Percentiles rank a stretch among this genome's conserved stretches.
phyloP scores from a whole-genome alignment of 345 rosid genomes.

The Populus ilicifolia region DNA sequence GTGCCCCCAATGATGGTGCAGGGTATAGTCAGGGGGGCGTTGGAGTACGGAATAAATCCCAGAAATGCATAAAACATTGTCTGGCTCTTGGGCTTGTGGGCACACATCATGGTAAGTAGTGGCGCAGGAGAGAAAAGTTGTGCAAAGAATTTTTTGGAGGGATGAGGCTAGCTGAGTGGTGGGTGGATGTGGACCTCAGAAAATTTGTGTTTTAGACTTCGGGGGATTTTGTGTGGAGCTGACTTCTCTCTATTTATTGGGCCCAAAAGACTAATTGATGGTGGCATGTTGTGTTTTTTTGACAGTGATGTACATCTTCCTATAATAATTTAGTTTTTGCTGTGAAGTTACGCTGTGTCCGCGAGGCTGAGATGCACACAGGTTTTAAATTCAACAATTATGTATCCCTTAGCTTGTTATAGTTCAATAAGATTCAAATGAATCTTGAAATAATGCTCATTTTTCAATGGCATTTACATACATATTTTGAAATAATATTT shows the following conservation, averaged over 20 bases:
- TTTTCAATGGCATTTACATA: no score
- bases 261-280: background rate
- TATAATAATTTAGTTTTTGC: constrained; percentile 16
- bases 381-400: background rate
- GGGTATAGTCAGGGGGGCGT: background rate
- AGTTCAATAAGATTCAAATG: no score
- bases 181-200: constrained; percentile 11
- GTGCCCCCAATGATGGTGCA: background rate
- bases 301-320: constrained; percentile 24
- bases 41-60: constrained; percentile 21
- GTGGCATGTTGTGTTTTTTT: background rate
- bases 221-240: constrained; percentile 23
- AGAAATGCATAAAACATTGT: constrained; percentile 6
- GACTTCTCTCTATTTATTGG: background rate
- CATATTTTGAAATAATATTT: no score
- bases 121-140: background rate
- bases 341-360: constrained; percentile 26
- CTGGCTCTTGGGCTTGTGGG: constrained; percentile 29
- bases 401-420: background rate
- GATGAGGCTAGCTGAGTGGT: background rate
- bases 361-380: constrained; percentile 5
- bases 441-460: no score
- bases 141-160: background rate
- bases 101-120: constrained; percentile 13
- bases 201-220: background rate